These are phyloP conservation scores for Panus rudis DNA, from an alignment of 768 basidiomycete genomes.

Conservation along the genomic window DNA sequence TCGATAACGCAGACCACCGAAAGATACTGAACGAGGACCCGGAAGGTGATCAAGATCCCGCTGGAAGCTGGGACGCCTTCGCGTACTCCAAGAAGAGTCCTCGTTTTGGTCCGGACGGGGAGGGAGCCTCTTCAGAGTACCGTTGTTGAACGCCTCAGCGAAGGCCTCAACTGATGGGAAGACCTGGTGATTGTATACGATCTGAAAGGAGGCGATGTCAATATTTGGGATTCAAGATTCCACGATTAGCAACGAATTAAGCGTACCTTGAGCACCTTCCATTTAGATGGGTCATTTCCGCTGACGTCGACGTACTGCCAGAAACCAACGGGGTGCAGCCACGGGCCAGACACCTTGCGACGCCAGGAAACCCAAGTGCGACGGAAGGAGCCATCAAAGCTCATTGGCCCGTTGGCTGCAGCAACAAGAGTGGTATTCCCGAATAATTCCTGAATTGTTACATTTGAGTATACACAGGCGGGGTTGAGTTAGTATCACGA, in stretches of 20 bases:
- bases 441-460: slow-evolving; percentile 39
- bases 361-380: slow-evolving; percentile 46
- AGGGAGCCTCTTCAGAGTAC: slow-evolving; percentile 39
- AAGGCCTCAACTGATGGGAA: slow-evolving; percentile 44
- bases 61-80: slow-evolving; percentile 31
- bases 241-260: not conserved
- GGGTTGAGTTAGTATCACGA: slow-evolving; percentile 9
- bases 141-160: slow-evolving; percentile 44
- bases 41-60: slow-evolving; percentile 59
- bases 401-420: slow-evolving; percentile 42
- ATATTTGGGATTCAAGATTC: not conserved
- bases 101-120: slow-evolving; percentile 24
- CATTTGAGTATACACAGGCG: not conserved
- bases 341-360: slow-evolving; percentile 42
- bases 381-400: slow-evolving; percentile 55
- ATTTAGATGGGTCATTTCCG: slow-evolving; percentile 44
- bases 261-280: slow-evolving; percentile 45
- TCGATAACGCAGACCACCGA: slow-evolving; percentile 51
- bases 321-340: slow-evolving; percentile 47
- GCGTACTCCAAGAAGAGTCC: slow-evolving; percentile 39
- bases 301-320: slow-evolving; percentile 52
- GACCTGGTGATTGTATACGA: slow-evolving; percentile 55
- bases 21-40: slow-evolving; percentile 56
- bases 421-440: slow-evolving; percentile 45
- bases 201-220: slow-evolving; percentile 18